phyloP scores from a whole-genome alignment of 2,329 filamentous ascomycete genomes.

The Orbilia oligospora region DNA sequence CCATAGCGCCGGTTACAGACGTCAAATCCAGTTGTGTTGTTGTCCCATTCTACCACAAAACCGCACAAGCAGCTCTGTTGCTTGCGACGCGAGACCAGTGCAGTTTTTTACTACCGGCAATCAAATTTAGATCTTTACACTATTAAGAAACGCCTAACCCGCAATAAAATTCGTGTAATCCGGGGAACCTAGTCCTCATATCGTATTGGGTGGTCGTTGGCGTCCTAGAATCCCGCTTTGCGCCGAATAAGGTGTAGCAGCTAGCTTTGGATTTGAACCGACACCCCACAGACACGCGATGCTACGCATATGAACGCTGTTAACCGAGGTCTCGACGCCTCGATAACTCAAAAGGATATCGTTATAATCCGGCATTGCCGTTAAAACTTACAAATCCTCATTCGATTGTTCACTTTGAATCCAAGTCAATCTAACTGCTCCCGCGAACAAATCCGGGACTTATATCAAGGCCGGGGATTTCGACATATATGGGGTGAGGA shows the following conservation, averaged over 20 bases:
- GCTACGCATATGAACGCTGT: not conserved
- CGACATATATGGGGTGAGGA: not conserved
- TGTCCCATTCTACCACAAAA: not conserved
- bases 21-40: too few species aligned
- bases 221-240: not conserved
- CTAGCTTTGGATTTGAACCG: conserved; percentile 10
- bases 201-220: not conserved
- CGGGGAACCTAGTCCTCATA: not conserved
- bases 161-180: not conserved
- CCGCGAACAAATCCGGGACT: not conserved
- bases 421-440: not conserved
- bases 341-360: not conserved
- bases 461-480: conserved; percentile 3
- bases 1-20: too few species aligned
- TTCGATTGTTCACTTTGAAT: not conserved
- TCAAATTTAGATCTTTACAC: too few species aligned
- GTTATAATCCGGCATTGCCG: conserved; percentile 9
- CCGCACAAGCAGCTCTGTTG: too few species aligned
- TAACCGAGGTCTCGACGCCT: conserved; percentile 16
- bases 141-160: not conserved
- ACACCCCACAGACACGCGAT: conserved; percentile 23
- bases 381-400: conserved; percentile 13
- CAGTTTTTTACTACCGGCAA: too few species aligned
- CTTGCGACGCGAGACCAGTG: too few species aligned
- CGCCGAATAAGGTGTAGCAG: not conserved